Evolutionary conservation across 345 rosid species (phyloP).

Genomic region (Eucalyptus virginea): DNA sequence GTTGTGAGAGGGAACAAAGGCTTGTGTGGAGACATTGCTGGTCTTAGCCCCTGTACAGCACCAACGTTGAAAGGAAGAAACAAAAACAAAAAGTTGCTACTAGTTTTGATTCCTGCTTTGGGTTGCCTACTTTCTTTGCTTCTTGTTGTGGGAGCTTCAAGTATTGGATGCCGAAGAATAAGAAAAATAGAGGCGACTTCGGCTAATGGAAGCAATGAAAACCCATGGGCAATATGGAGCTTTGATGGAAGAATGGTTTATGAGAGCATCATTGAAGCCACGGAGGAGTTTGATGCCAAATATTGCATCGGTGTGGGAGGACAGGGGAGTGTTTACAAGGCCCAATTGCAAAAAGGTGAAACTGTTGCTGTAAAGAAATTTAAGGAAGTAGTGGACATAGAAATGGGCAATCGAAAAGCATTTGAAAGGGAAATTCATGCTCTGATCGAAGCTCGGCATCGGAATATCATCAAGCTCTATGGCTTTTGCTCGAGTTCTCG

Average conservation of each 20-base stretch:
- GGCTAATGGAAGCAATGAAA: neutral
- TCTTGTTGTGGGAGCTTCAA: neutral
- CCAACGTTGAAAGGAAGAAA: neutral
- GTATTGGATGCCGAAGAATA: neutral
- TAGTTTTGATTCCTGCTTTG: neutral
- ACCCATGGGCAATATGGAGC: neutral
- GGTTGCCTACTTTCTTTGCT: neutral
- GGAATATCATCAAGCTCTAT: conserved; percentile 9
- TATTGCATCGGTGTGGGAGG: conserved; percentile 10
- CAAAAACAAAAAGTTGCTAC: neutral
- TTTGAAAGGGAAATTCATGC: conserved; percentile 12
- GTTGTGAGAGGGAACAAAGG: neutral
- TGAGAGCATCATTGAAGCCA: conserved; percentile 4
- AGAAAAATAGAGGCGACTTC: neutral
- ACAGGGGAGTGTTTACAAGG: conserved; percentile 7
- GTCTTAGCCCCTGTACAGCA: neutral
- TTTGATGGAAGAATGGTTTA: neutral
- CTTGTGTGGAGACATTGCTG: neutral
- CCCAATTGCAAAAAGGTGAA: neutral
- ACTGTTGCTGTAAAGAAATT: conserved; percentile 13
- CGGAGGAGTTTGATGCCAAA: neutral
- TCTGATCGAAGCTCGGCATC: conserved; percentile 8
- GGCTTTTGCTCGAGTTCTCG: conserved; percentile 5
- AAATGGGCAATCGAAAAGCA: neutral
- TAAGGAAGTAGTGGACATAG: neutral